phyloP scores from a whole-genome alignment of 352 stramenopile genomes.

The Phytophthora boehmeriae region DNA sequence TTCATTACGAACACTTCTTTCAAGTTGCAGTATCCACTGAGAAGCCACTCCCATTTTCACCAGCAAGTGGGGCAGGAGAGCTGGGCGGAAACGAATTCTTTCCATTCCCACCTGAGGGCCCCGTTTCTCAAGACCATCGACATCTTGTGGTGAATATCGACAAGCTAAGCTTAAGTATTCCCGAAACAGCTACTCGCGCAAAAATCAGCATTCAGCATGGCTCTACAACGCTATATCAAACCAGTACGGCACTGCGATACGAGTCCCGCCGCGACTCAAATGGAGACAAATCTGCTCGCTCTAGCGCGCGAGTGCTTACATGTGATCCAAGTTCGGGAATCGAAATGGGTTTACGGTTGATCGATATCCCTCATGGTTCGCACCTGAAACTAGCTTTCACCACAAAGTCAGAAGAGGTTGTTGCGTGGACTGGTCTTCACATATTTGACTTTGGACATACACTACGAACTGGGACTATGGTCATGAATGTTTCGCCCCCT shows the following conservation, averaged over 20 bases:
- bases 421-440: conserved; percentile 74
- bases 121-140: conserved; percentile 32
- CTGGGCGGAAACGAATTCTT: conserved; percentile 27
- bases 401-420: conserved; percentile 39
- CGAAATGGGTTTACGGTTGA: conserved; percentile 48
- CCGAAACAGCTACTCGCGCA: conserved; percentile 21
- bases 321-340: conserved; percentile 34
- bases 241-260: conserved; percentile 25
- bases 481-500: conserved; percentile 51
- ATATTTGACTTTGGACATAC: conserved; percentile 86
- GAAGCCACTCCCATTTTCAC: conserved; percentile 6
- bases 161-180: conserved; percentile 16
- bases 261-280: conserved; percentile 13
- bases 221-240: conserved; percentile 35
- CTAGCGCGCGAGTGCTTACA: conserved; percentile 22
- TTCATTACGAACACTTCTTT: conserved; percentile 81
- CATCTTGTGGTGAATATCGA: conserved; percentile 32
- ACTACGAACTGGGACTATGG: conserved; percentile 52
- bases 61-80: conserved; percentile 2
- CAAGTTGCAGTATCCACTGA: conserved; percentile 17
- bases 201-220: conserved; percentile 42
- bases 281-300: conserved; percentile 15
- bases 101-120: conserved; percentile 35
- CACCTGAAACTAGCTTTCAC: conserved; percentile 69
- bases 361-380: conserved; percentile 78